These are phyloP conservation scores for Sclerotinia nivalis DNA, from an alignment of 2,329 filamentous ascomycete species.

Conservation along the genomic window DNA sequence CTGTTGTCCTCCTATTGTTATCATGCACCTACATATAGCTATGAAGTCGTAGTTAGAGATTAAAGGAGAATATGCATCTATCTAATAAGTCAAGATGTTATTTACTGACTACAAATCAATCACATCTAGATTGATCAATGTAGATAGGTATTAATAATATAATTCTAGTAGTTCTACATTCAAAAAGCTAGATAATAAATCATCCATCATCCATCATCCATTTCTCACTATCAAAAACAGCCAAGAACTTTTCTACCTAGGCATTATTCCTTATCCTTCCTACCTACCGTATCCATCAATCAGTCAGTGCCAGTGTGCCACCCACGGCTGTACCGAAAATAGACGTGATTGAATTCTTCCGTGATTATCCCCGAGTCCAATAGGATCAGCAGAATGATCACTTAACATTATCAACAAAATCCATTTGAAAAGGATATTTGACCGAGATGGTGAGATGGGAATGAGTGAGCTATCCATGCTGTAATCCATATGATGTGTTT, in stretches of 20 bases:
- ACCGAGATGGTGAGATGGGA: neutral
- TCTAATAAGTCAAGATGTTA: neutral
- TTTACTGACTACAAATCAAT: neutral
- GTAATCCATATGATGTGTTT: neutral
- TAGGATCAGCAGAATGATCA: neutral
- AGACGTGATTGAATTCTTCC: neutral
- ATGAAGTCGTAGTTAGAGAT: neutral
- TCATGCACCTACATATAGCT: neutral
- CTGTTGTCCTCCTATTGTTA: no score
- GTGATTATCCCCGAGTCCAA: constrained; percentile 1
- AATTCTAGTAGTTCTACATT: neutral
- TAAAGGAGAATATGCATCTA: neutral
- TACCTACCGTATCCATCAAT: neutral
- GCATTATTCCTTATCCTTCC: neutral
- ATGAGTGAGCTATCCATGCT: neutral
- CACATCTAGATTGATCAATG: neutral
- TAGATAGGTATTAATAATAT: neutral
- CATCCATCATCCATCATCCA: neutral
- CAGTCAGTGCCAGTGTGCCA: neutral
- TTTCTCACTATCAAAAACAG: neutral
- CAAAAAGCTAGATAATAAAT: neutral
- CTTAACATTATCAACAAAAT: neutral
- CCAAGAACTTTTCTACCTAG: neutral
- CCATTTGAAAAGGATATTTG: neutral
- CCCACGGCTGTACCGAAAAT: constrained; percentile 4